A percentile compares a stretch with the other conserved stretches of the same genome.
These are phyloP conservation scores for Cordyceps farinosa DNA, from an alignment of 2,329 filamentous ascomycete genomes.

Conservation along the genomic window DNA sequence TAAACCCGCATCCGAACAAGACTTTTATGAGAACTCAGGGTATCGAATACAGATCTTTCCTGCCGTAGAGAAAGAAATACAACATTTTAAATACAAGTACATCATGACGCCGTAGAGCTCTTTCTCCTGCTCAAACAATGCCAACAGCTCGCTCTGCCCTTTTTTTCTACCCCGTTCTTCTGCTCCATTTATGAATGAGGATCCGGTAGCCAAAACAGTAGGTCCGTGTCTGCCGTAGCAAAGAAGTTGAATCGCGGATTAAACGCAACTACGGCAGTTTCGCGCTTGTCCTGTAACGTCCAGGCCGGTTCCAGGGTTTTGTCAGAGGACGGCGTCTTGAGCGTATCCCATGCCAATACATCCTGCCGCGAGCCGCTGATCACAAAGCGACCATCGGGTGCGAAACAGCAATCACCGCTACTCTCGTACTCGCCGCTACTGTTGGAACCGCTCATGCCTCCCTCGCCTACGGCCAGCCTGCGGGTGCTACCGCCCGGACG, in stretches of 20 bases:
- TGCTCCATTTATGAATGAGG: slow-evolving; percentile 42
- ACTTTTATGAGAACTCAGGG: neutral
- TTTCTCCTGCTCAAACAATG: neutral
- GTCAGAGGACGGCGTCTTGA: slow-evolving; percentile 47
- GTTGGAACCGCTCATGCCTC: slow-evolving; percentile 37
- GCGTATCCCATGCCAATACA: slow-evolving; percentile 81
- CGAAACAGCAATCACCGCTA: slow-evolving; percentile 81
- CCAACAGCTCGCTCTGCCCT: neutral
- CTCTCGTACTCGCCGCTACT: slow-evolving; percentile 46
- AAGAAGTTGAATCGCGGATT: slow-evolving; percentile 92
- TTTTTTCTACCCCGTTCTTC: slow-evolving; percentile 20
- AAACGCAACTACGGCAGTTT: slow-evolving; percentile 73
- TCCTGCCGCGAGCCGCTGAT: slow-evolving; percentile 74
- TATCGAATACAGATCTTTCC: slow-evolving; percentile 10
- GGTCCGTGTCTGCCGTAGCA: slow-evolving; percentile 81
- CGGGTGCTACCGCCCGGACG: slow-evolving; percentile 53
- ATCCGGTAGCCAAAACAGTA: slow-evolving; percentile 75
- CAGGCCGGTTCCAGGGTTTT: slow-evolving; percentile 60
- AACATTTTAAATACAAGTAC: neutral
- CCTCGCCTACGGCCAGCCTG: slow-evolving; percentile 53
- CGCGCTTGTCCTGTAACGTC: slow-evolving; percentile 63
- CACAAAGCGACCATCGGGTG: slow-evolving; percentile 84
- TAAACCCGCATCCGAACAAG: neutral
- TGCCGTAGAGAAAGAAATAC: neutral
- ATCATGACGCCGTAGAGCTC: slow-evolving; percentile 4